Conservation (phyloP, 768 basidiomycete species). For the Gelatoporia subvermispora region DNA sequence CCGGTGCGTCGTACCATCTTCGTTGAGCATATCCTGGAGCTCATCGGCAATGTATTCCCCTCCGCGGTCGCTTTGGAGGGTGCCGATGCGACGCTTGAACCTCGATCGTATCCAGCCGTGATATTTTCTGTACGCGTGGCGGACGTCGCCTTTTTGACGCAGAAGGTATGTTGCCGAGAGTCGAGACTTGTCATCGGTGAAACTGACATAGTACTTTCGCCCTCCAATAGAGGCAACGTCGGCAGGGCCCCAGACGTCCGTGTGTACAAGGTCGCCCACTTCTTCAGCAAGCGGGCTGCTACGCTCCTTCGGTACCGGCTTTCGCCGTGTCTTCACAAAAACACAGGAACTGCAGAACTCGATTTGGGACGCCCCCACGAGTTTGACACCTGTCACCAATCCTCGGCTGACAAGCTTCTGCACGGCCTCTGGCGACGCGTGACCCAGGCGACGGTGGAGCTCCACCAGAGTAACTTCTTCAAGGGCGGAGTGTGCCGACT, state of each 20-base stretch:
- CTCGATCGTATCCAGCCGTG: constrained; percentile 33
- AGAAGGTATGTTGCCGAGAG: constrained; percentile 27
- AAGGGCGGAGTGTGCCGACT: no score
- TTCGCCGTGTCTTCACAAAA: constrained; percentile 34
- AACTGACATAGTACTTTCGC: constrained; percentile 16
- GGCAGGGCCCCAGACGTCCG: constrained; percentile 42
- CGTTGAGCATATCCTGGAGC: no score
- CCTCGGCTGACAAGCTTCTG: no score
- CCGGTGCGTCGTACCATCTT: constrained; percentile 35
- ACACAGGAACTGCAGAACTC: constrained; percentile 36
- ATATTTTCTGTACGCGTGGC: constrained; percentile 28
- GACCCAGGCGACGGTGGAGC: constrained; percentile 11
- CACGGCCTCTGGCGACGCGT: constrained; percentile 4
- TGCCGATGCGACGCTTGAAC: constrained; percentile 20
- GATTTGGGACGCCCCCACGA: constrained; percentile 9
- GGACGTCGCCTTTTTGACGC: constrained; percentile 29
- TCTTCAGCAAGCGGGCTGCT: constrained; percentile 6
- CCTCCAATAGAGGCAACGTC: constrained; percentile 20
- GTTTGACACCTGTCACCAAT: constrained; percentile 5
- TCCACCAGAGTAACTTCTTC: no score
- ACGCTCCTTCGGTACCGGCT: constrained; percentile 24
- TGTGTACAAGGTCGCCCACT: constrained; percentile 33
- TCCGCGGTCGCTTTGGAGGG: no score
- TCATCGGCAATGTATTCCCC: no score
- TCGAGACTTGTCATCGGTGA: constrained; percentile 25